Evolutionary conservation across 192 early-diverging fungal species (phyloP), one percentile per base, ranked within the genome.

Genomic region (Lobosporangium transversale): DNA sequence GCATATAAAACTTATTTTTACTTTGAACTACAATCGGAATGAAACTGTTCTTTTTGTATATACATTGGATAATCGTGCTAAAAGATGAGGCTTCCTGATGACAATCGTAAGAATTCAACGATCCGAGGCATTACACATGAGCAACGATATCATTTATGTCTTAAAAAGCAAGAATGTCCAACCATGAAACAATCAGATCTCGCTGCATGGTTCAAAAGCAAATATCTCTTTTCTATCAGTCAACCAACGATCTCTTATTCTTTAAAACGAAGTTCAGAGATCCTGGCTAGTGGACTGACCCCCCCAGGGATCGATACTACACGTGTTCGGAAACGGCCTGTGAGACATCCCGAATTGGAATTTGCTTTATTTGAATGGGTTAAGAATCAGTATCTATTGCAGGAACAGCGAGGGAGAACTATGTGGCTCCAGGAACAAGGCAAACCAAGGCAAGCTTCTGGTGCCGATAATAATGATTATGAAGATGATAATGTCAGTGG

Each of bases 201-300:
- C 0, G 64, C 63, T 1, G 29, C 59, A 24, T 76, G 73, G 73
- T 76, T 76, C 48, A 29, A 52, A 35, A 47, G 33, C 15, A 53
- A 49, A 0, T 76, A 67, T 40, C 23, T 17, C 11, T 62, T 57
- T 29, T 23, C 64, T 0, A 66, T 76, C 35, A 67, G 64, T 14
- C 73, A 76, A 18, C 73, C 73, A 9, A 57, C 64, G 17, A 67
- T 76, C 31, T 76, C 73, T 8, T 58, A 76, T n/a, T 76, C 63
- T 3, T 37, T 76, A 5, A 76, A 67, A 29, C 45, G 43, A 32
- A 76, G 73, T 27, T 31, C 20, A 18, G 65, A 67, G 21, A 76
- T 67, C 18, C 30, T 76, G 5, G 33, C 58, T 21, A 23, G 29
- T 33, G 73, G 73, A 3, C 59, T 55, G 1, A 44, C 33, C 1